These are phyloP conservation scores for Barnettozyma pratensis DNA, from an alignment of 805 yeast genomes.

Conservation along the genomic window DNA sequence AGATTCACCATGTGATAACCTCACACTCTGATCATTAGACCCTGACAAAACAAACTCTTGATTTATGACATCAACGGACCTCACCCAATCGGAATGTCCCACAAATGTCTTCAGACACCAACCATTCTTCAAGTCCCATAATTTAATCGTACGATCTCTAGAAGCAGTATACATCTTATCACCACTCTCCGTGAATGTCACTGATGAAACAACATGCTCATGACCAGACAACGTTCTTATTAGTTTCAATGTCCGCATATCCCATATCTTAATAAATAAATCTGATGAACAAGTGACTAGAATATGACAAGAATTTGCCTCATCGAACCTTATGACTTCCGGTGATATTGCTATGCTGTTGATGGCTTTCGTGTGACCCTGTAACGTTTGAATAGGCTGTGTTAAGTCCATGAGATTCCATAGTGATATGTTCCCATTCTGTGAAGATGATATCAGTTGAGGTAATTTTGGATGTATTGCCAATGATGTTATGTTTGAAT, in stretches of 20 bases:
- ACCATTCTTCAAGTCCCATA: conserved; percentile 69
- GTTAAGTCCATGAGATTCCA: conserved; percentile 65
- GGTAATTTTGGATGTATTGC: conserved; percentile 76
- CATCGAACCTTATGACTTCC: conserved; percentile 22
- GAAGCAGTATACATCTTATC: conserved; percentile 54
- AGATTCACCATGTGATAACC: conserved; percentile 60
- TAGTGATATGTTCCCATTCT: conserved; percentile 62
- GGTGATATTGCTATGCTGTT: conserved; percentile 56
- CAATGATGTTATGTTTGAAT: conserved; percentile 54
- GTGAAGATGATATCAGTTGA: conserved; percentile 53
- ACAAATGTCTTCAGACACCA: conserved; percentile 59
- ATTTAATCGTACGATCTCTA: conserved; percentile 53
- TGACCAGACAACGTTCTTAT: conserved; percentile 73
- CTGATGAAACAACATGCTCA: conserved; percentile 74
- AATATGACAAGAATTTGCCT: conserved; percentile 16
- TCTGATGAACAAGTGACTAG: conserved; percentile 50
- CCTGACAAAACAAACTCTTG: conserved; percentile 65
- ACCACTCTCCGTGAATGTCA: conserved; percentile 40
- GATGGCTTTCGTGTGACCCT: conserved; percentile 74
- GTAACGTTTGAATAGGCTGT: conserved; percentile 56
- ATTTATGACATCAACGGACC: conserved; percentile 49
- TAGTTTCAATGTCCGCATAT: conserved; percentile 45
- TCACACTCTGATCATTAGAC: conserved; percentile 70
- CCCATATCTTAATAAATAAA: conserved; percentile 65
- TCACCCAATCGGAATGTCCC: conserved; percentile 89